Evolutionary conservation across 2,329 filamentous ascomycete genomes (phyloP).

Genomic region (Xylaria sp.): DNA sequence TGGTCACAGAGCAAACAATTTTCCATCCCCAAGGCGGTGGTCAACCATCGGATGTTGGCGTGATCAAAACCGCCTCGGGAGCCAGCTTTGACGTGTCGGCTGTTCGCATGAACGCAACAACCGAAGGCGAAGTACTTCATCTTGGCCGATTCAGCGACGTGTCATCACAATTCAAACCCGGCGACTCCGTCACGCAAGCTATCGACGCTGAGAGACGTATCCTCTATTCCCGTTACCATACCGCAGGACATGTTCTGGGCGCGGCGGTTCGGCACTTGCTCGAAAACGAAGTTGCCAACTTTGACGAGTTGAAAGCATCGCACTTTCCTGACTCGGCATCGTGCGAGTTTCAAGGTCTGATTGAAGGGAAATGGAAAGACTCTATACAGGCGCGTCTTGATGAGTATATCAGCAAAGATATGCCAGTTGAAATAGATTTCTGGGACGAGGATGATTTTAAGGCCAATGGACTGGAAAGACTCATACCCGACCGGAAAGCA

Average conservation of each 20-base stretch:
- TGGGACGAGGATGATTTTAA: constrained; percentile 73
- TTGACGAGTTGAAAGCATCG: constrained; percentile 75
- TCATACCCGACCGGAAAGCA: constrained; percentile 61
- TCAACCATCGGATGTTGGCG: constrained; percentile 74
- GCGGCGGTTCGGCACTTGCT: constrained; percentile 70
- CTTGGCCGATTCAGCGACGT: constrained; percentile 64
- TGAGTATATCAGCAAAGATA: constrained; percentile 63
- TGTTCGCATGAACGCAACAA: constrained; percentile 64
- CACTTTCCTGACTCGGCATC: constrained; percentile 75
- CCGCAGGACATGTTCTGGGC: constrained; percentile 77
- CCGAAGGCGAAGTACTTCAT: constrained; percentile 69
- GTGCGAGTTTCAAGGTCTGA: constrained; percentile 74
- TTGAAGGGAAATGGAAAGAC: constrained; percentile 70
- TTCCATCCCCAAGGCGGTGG: constrained; percentile 81
- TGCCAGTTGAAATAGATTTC: constrained; percentile 72
- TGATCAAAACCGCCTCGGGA: constrained; percentile 54
- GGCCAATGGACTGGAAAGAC: constrained; percentile 61
- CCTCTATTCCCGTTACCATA: constrained; percentile 75
- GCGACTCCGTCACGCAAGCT: constrained; percentile 61
- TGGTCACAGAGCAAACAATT: constrained; percentile 73
- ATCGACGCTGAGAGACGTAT: constrained; percentile 70
- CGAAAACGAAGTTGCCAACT: constrained; percentile 60
- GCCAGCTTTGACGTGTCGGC: constrained; percentile 62
- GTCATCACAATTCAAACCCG: constrained; percentile 51
- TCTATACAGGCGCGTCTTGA: constrained; percentile 70